Base-by-base conservation (phyloP, 2,329 filamentous ascomycete species). In the Mariannaea sp. region DNA sequence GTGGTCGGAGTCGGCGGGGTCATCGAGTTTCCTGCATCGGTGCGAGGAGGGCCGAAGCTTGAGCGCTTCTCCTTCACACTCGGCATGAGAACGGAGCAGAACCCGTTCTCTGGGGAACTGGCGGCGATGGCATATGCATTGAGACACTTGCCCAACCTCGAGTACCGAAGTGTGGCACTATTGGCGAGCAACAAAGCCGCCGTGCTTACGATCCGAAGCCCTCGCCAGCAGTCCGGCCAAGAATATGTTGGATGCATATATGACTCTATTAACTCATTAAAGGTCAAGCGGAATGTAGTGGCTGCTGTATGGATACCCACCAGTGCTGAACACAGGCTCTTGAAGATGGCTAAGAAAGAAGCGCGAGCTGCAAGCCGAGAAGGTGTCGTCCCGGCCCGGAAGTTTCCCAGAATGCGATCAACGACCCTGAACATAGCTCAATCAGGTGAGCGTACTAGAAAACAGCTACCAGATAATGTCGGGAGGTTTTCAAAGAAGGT, bases 161-260 rank as follows among this genome's bases (percentile, higher is more conserved):
- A 20, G 7, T 47, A 45, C 30, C 49, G 52, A 29, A 55, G 36
- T 19, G 32, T 60, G 19, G 41, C 45, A 24, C 14, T 59, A 5
- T 40, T 59, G n/a, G 53, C 49, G 19, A 56, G 48, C 32, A 64
- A 61, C 33, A 58, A 56, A 45, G 59, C 52, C n/a, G 53, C 50
- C n/a, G 42, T 54, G 17, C 47, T 57, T 20, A 49, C 46, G 7
- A 20, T 64, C n/a, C 39, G 44, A 42, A 57, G 57, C 13, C 57
- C 53, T 14, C 38, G 46, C 26, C 46, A 63, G 24, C 57, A 62
- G 30, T 63, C 58, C 4, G 57, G 59, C 24, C 53, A 61, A 48
- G 56, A 58, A 48, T 59, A 57, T 47, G 46, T 58, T 44, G 22
- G 49, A n/a, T 51, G 42, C 32, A 58, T 60, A 36, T 63, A 63